phyloP scores from a whole-genome alignment of 176 grass and related monocot species.

The Pharus latifolius region DNA sequence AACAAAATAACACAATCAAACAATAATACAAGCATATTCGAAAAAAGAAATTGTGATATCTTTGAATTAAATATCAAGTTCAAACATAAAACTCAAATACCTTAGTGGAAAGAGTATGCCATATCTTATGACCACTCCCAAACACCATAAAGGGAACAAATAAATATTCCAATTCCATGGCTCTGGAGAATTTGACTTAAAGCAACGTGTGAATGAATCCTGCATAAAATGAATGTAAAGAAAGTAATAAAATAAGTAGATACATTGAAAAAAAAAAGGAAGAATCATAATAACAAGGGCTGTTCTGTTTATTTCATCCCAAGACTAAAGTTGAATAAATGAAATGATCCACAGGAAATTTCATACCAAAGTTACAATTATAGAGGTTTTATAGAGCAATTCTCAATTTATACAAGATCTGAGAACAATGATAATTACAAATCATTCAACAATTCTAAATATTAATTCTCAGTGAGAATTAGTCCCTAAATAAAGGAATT shows the following conservation, averaged over 20 bases:
- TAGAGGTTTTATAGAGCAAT: too few relatives aligned
- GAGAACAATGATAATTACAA: too few relatives aligned
- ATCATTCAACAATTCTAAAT: too few relatives aligned
- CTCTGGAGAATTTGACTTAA: slow-evolving; percentile 96
- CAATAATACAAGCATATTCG: background rate
- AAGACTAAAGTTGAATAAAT: background rate
- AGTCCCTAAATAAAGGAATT: too few relatives aligned
- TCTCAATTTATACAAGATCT: too few relatives aligned
- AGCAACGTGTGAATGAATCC: slow-evolving; percentile 98
- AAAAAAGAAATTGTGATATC: background rate
- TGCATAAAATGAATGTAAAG: slow-evolving; percentile 29
- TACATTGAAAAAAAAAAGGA: background rate
- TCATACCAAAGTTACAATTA: too few relatives aligned
- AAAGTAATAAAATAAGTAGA: background rate
- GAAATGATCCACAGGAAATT: background rate
- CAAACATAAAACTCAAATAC: slow-evolving; percentile 15
- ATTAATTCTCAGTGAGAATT: too few relatives aligned
- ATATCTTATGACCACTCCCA: slow-evolving; percentile 85
- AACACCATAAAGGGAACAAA: slow-evolving; percentile 96
- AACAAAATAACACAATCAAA: slow-evolving; percentile 8
- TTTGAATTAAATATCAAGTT: background rate
- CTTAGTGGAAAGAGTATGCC: slow-evolving; percentile 83
- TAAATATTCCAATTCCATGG: slow-evolving; percentile 99
- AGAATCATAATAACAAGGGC: background rate
- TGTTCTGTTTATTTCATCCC: background rate